Conservation (phyloP, 1,139 yeast species). For the Kluyveromyces sp. region DNA sequence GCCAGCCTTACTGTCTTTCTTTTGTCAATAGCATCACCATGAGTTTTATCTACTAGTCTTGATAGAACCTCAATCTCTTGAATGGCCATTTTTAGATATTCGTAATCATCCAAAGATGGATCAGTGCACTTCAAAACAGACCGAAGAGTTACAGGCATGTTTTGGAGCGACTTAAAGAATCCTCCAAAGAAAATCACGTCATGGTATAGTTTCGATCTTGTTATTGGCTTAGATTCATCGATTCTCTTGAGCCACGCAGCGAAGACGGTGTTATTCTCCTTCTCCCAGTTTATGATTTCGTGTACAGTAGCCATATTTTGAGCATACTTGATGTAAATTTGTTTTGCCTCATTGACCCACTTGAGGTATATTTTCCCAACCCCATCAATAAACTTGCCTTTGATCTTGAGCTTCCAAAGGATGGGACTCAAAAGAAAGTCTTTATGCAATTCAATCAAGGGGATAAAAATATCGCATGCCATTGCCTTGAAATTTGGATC, state of each 20-base stretch:
- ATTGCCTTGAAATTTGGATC: slow-evolving; percentile 52
- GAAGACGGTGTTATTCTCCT: slow-evolving; percentile 43
- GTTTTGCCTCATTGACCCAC: slow-evolving; percentile 59
- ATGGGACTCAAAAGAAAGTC: slow-evolving; percentile 52
- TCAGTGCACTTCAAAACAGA: slow-evolving; percentile 51
- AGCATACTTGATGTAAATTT: slow-evolving; percentile 55
- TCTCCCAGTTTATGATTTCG: slow-evolving; percentile 47
- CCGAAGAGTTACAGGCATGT: slow-evolving; percentile 57
- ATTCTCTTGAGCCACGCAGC: slow-evolving; percentile 42
- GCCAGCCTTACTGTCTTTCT: slow-evolving; percentile 43
- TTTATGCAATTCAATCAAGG: slow-evolving; percentile 55
- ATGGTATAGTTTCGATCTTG: slow-evolving; percentile 42
- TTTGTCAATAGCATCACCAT: slow-evolving; percentile 48
- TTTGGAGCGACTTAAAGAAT: slow-evolving; percentile 67
- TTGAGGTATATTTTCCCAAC: slow-evolving; percentile 57
- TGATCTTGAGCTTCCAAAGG: slow-evolving; percentile 40
- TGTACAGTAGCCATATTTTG: slow-evolving; percentile 45
- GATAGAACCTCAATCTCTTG: slow-evolving; percentile 41
- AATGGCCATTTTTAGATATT: slow-evolving; percentile 48
- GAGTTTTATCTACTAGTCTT: slow-evolving; percentile 46
- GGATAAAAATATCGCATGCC: slow-evolving; percentile 54
- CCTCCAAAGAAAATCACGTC: slow-evolving; percentile 65
- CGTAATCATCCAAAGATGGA: slow-evolving; percentile 49
- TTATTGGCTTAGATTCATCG: slow-evolving; percentile 39
- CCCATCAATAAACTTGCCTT: slow-evolving; percentile 62